These are phyloP conservation scores for Aspergillus sclerotioniger DNA, from an alignment of 495 filamentous ascomycete species.

Conservation along the genomic window DNA sequence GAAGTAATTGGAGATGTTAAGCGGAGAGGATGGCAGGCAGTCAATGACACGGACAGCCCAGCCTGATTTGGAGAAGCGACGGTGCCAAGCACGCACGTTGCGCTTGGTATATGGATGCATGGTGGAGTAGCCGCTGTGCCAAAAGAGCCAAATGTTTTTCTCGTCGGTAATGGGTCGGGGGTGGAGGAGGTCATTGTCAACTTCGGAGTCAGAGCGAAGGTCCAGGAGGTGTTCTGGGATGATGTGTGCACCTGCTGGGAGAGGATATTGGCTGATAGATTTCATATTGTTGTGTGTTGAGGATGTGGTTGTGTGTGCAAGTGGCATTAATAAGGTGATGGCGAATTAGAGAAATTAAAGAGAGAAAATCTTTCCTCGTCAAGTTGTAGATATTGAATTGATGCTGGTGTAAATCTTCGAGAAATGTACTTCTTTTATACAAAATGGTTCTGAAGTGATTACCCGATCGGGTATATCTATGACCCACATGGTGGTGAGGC, in stretches of 20 bases:
- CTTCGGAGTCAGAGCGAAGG: constrained; percentile 42
- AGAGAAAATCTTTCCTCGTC: background rate
- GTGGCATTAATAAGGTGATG: background rate
- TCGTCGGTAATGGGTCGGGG: constrained; percentile 38
- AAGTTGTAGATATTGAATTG: background rate
- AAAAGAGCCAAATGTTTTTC: constrained; percentile 60
- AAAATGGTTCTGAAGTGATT: background rate
- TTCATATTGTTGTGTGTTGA: background rate
- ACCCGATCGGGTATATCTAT: background rate
- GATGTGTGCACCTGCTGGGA: background rate
- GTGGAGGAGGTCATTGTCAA: constrained; percentile 44
- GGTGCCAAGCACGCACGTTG: constrained; percentile 55
- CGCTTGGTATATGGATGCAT: constrained; percentile 54
- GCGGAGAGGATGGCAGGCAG: constrained; percentile 36
- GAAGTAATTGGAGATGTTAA: constrained; percentile 49
- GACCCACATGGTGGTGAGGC: background rate
- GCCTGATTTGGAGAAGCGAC: constrained; percentile 47
- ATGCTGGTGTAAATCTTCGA: background rate
- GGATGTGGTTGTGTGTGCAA: background rate
- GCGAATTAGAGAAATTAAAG: too few species aligned
- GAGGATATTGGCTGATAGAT: background rate
- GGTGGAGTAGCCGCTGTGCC: constrained; percentile 45
- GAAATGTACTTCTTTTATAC: background rate
- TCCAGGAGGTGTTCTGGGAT: constrained; percentile 24
- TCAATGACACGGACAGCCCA: constrained; percentile 55